Conservation (phyloP, 441 rosid genomes). For the Pelargonium exstipulatum region DNA sequence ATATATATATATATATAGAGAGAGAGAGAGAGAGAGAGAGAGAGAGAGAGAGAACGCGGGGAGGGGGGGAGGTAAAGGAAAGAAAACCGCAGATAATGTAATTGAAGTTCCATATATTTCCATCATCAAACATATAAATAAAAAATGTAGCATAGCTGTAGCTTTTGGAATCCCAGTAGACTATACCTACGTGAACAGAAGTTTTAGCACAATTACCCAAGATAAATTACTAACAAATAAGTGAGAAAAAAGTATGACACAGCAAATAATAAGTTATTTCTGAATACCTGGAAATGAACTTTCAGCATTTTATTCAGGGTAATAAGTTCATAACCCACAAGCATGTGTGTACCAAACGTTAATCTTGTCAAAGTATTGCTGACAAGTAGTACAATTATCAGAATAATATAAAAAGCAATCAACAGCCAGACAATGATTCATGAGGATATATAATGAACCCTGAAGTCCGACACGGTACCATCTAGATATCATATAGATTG, state of each 20-base stretch:
- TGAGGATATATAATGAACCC: background rate
- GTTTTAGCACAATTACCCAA: background rate
- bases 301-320: background rate
- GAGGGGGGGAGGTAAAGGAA: background rate
- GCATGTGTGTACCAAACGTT: background rate
- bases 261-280: slow-evolving; percentile 2
- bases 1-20: too few relatives aligned
- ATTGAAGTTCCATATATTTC: background rate
- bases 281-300: background rate
- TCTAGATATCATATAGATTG: background rate
- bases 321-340: slow-evolving; percentile 1
- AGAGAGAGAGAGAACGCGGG: too few relatives aligned
- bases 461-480: background rate
- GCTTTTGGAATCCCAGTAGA: background rate
- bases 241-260: background rate
- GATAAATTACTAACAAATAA: background rate
- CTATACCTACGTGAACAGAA: background rate
- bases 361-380: slow-evolving; percentile 2
- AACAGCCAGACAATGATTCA: slow-evolving; percentile 3
- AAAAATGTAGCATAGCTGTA: background rate
- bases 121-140: background rate
- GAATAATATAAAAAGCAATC: background rate
- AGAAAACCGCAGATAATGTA: background rate
- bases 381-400: background rate
- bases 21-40: too few relatives aligned